Base-by-base conservation (phyloP, 345 rosid species). In the Lenwebbia sp. region DNA sequence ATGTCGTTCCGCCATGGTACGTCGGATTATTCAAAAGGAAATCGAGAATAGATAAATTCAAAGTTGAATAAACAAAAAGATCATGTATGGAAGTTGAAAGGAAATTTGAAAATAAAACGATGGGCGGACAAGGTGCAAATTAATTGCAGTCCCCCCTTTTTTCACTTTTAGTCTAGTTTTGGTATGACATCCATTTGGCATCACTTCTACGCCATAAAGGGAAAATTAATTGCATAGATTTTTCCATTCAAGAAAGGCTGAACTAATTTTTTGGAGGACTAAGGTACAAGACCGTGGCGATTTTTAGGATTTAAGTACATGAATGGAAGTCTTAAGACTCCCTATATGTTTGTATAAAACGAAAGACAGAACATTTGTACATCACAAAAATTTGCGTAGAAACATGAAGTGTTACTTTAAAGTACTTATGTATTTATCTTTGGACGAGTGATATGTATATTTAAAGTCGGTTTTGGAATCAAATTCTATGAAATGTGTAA, bases 1-100 rank as follows among this genome's bases (percentile, higher is more conserved):
- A n/a, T 4, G 0, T 14, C 0, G 0, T 60, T 60, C 37, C 1
- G 0, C 2, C 0, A 60, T 28, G 37, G 21, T 6, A 13, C 0
- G 37, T 13, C 74, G 3, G 1, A 60, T 60, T 28, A 6, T 28
- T 6, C 37, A n/a, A 60, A 60, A 60, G 5, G 2, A 28, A 28
- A 28, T 60, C 5, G 4, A n/a, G 5, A 3, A 60, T 28, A 28
- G 15, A 28, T 60, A 60, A 60, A 13, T 60, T n/a, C 28, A 13
- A 28, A 60, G 37, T 60, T 28, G 19, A n/a, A 3, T 13, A 60
- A 1, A 13, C 14, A n/a, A n/a, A 58, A 58, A 58, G 4, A 58
- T 58, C 70, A 0, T 58, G 28, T 13, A 13, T 12, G 28, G 13
- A 57, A 57, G 15, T 57, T 2, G 7, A 57, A 57, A 57, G 13